Percentiles rank a stretch among this genome's conserved stretches.
phyloP scores from a whole-genome alignment of 768 basidiomycete genomes.

The Naganishia randhawae region DNA sequence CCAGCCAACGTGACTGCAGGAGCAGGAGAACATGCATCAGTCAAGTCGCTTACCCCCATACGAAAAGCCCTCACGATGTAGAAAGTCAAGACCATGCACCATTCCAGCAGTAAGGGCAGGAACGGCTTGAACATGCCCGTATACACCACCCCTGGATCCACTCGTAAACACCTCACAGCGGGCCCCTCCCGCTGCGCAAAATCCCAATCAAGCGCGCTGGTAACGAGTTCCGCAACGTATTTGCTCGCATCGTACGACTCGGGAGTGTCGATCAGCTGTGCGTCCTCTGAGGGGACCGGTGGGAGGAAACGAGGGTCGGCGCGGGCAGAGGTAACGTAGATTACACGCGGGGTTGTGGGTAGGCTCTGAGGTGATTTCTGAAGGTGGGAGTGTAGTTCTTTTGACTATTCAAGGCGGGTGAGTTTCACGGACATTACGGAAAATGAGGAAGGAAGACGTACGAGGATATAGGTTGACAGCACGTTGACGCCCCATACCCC shows the following conservation, averaged over 20 bases:
- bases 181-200: conserved; percentile 11
- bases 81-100: conserved; percentile 22
- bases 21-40: background rate
- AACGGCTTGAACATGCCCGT: conserved; percentile 30
- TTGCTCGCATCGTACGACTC: conserved; percentile 44
- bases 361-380: conserved; percentile 37
- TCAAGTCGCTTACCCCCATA: background rate
- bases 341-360: conserved; percentile 42
- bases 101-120: conserved; percentile 26
- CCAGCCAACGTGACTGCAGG: conserved; percentile 25
- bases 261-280: conserved; percentile 35
- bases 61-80: conserved; percentile 25
- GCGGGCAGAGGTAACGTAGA: conserved; percentile 41
- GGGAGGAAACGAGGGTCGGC: conserved; percentile 30
- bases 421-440: background rate
- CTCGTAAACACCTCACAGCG: conserved; percentile 24
- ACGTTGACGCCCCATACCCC: conserved; percentile 46
- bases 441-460: conserved; percentile 29
- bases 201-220: conserved; percentile 40
- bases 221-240: conserved; percentile 44
- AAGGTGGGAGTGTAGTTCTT: conserved; percentile 40
- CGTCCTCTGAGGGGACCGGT: conserved; percentile 34
- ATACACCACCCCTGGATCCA: conserved; percentile 28
- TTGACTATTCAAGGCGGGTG: conserved; percentile 29
- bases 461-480: conserved; percentile 44